Evolutionary conservation across 768 basidiomycete genomes (phyloP), one percentile per base, ranked within the genome.

Genomic region (Boletus tomentosulus): DNA sequence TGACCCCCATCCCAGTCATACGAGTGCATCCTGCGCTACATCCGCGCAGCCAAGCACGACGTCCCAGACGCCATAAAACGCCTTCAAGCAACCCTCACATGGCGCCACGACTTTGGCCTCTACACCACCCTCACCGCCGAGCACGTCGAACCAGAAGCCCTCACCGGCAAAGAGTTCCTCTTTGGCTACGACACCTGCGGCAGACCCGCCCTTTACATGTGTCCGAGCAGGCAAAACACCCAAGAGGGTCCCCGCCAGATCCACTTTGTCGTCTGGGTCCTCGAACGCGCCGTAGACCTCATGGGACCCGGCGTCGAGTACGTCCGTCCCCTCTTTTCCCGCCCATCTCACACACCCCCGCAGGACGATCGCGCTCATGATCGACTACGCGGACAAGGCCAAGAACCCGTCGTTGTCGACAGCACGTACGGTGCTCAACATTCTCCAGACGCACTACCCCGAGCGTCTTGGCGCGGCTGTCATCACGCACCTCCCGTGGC

Each of bases 281-380:
- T 94, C 28, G 92, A 96, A 67, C 80, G 87, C 1, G 73, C 78
- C 16, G 74, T 88, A 25, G 89, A 93, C 59, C 74, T 92, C 51
- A 88, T 91, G 84, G 81, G 78, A 15, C 83, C 87, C 22, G 89
- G 89, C 24, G 84, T 93, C 34, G 92, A 93, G 89, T 89, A 62
- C 51, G 83, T 74, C 12, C 19, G 19, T 19, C 19, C 19, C 19
- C 19, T 19, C 19, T 19, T 19, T 4, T 43, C 7, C 57, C 53
- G 80, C 72, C 10, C 5, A 15, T 13, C 38, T 49, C 48, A 22
- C 48, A 22, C 24, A 1, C 24, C 28, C 35, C 19, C 24, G 16
- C 57, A 91, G 89, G 66, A 84, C 80, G 10, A 58, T 92, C 25
- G 77, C 76, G 12, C 73, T 92, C 24, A 80, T 93, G 71, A 83